Evolutionary conservation across 2,329 filamentous ascomycete species (phyloP).

Genomic region (Trichoderma sp.): DNA sequence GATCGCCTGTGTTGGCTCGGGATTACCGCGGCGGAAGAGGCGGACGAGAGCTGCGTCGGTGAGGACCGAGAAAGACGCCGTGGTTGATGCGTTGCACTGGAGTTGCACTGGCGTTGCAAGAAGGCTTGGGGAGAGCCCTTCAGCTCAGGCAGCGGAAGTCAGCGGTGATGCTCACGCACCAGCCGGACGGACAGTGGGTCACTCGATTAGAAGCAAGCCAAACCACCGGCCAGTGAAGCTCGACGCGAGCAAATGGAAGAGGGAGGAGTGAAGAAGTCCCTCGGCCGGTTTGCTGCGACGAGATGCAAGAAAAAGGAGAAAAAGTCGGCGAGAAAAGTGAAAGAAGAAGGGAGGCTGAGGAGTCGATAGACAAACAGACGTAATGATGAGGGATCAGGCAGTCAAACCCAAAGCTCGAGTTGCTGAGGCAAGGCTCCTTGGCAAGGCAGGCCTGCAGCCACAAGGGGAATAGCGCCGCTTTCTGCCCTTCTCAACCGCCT

Average conservation of each 20-base stretch:
- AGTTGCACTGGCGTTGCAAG: not conserved
- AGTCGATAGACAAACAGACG: conserved; percentile 9
- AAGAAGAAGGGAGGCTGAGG: conserved; percentile 5
- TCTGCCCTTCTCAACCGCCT: conserved; percentile 21
- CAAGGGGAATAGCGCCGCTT: conserved; percentile 14
- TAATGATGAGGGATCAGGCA: conserved; percentile 24
- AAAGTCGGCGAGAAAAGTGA: not conserved
- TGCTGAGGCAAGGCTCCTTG: conserved; percentile 9
- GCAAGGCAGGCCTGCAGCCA: not conserved
- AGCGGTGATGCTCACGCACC: conserved; percentile 20
- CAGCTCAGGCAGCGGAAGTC: not conserved
- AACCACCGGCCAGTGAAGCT: not conserved
- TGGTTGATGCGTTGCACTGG: not conserved
- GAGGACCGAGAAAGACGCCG: not conserved
- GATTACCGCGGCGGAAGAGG: not conserved
- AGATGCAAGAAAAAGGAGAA: not conserved
- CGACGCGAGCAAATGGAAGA: conserved; percentile 1
- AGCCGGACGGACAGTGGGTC: conserved; percentile 12
- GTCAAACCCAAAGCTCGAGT: conserved; percentile 20
- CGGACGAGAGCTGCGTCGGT: not conserved
- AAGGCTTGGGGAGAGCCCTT: not conserved
- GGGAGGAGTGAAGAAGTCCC: not conserved
- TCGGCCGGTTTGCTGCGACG: not conserved
- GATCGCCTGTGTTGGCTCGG: not conserved
- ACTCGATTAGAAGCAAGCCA: not conserved